phyloP scores from a whole-genome alignment of 305 asterid genomes.

The Solanum chacoense region DNA sequence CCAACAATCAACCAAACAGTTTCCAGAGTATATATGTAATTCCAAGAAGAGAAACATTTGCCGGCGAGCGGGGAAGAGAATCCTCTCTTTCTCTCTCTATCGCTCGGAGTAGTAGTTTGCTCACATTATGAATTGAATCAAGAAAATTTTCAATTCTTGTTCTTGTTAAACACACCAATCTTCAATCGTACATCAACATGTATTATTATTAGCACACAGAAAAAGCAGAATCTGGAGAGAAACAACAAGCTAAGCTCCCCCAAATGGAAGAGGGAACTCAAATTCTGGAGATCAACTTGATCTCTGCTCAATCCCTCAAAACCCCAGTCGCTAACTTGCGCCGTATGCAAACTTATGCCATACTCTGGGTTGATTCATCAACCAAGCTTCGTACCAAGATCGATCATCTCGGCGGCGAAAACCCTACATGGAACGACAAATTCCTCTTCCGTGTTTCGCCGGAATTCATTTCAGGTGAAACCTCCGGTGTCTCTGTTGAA shows the following conservation, averaged over 20 bases:
- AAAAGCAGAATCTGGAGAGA: conserved; percentile 5
- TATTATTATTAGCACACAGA: neutral
- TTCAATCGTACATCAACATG: neutral
- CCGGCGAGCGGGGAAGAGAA: neutral
- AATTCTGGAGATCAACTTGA: conserved; percentile 77
- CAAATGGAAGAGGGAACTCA: conserved; percentile 23
- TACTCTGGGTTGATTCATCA: conserved; percentile 58
- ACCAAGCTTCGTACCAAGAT: conserved; percentile 54
- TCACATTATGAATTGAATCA: neutral
- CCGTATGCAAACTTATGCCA: conserved; percentile 61
- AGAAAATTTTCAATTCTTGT: neutral
- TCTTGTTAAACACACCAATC: neutral
- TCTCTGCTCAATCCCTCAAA: conserved; percentile 84
- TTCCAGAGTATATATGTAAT: neutral
- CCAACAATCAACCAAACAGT: neutral
- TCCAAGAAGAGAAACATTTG: neutral
- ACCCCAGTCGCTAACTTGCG: conserved; percentile 47
- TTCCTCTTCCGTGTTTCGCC: conserved; percentile 68
- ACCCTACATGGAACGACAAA: conserved; percentile 89
- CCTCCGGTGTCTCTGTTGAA: conserved; percentile 79
- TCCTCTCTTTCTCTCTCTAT: neutral
- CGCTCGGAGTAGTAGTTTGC: neutral
- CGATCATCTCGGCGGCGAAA: conserved; percentile 57
- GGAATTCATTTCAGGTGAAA: conserved; percentile 53
- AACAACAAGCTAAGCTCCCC: neutral